Conservation (phyloP, 352 stramenopile genomes). For the Phytopythium oedochilum region DNA sequence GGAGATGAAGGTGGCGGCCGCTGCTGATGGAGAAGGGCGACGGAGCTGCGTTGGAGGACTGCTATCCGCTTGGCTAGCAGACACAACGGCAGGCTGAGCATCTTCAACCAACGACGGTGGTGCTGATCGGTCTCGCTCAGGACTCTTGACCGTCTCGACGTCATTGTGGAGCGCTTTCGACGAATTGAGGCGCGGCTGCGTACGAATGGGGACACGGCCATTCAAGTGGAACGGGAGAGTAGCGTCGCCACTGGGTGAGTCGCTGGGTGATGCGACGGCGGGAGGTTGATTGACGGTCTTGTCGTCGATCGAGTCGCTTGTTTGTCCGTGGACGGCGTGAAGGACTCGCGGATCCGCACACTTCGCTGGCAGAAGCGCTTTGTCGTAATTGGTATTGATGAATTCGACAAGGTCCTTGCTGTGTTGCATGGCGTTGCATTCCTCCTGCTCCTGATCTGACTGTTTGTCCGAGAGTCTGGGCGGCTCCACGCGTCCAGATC, state of each 20-base stretch:
- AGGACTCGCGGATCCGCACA: no score
- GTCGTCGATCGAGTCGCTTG: neutral
- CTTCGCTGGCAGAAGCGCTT: neutral
- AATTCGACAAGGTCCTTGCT: neutral
- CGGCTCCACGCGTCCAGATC: no score
- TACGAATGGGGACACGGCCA: slow-evolving; percentile 41
- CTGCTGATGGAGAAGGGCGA: neutral
- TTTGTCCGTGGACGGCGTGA: no score
- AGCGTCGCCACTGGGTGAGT: neutral
- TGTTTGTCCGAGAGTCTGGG: no score
- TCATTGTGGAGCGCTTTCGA: neutral
- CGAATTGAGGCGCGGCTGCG: neutral
- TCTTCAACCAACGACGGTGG: neutral
- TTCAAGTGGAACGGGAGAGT: slow-evolving; percentile 13
- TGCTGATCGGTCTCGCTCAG: neutral
- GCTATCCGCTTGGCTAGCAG: neutral
- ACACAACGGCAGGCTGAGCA: neutral
- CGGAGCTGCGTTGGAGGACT: neutral
- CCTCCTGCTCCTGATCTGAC: no score
- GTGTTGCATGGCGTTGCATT: no score
- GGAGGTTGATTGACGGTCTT: neutral
- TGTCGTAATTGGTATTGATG: no score
- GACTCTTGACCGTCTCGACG: no score
- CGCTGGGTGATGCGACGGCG: neutral
- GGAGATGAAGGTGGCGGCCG: slow-evolving; percentile 2